Conservation (phyloP, 139 green algal species). For the Coccomyxa sp. region DNA sequence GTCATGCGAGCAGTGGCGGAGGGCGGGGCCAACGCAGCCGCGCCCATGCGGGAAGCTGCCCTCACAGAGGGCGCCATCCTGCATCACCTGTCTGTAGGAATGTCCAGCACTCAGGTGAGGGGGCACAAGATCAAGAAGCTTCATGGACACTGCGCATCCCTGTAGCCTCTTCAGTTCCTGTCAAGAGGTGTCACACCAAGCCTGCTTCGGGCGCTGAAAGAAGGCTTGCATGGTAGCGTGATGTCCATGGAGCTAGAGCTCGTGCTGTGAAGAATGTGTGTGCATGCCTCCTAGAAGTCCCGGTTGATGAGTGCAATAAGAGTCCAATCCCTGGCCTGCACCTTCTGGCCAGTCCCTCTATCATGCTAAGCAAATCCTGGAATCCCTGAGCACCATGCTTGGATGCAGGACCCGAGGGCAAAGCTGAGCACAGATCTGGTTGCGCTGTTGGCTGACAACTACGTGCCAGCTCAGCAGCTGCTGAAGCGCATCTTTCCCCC, state of each 20-base stretch:
- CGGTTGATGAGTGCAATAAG: no score
- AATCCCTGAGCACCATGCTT: background rate
- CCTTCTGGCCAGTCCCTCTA: background rate
- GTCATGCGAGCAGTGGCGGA: constrained; percentile 79
- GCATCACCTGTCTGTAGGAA: constrained; percentile 59
- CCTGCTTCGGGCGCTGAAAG: no score
- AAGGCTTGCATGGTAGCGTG: no score
- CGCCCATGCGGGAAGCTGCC: constrained; percentile 78
- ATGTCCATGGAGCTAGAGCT: no score
- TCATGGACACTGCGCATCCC: no score
- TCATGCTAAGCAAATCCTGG: background rate
- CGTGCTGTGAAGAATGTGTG: no score
- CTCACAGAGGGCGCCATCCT: constrained; percentile 79
- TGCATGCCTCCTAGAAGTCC: no score
- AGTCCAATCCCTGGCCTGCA: background rate
- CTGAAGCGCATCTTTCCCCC: constrained; percentile 66
- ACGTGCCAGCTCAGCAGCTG: constrained; percentile 63
- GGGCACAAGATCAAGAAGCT: no score
- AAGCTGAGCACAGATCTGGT: constrained; percentile 66
- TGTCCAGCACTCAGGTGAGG: constrained; percentile 12
- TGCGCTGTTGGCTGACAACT: constrained; percentile 75
- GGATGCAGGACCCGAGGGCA: constrained; percentile 2
- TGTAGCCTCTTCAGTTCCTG: background rate
- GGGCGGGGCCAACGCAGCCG: constrained; percentile 60
- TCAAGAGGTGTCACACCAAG: background rate